These are phyloP conservation scores for Candida michaelii DNA, from an alignment of 805 yeast species.

Conservation along the genomic window DNA sequence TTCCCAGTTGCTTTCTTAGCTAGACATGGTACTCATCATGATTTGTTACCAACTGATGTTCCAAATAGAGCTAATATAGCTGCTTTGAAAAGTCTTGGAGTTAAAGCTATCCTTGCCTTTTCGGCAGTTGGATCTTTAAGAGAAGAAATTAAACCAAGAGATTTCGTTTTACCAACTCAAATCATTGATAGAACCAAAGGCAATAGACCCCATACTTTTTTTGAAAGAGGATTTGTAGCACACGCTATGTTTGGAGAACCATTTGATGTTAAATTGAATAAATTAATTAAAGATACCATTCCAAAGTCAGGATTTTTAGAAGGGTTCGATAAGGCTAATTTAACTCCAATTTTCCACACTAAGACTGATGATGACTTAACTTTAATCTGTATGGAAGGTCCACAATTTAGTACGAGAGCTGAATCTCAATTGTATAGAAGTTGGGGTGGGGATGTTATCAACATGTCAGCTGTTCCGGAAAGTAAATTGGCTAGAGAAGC, in stretches of 20 bases:
- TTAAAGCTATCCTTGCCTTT: slow-evolving; percentile 85
- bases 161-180: slow-evolving; percentile 95
- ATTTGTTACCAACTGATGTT: slow-evolving; percentile 85
- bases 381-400: slow-evolving; percentile 98
- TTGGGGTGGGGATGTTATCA: slow-evolving; percentile 93
- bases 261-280: slow-evolving; percentile 72
- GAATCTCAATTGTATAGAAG: slow-evolving; percentile 83
- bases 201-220: slow-evolving; percentile 83
- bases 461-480: slow-evolving; percentile 98
- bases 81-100: slow-evolving; percentile 85
- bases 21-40: slow-evolving; percentile 91
- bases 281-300: slow-evolving; percentile 55
- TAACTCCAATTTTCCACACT: slow-evolving; percentile 56
- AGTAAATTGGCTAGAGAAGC: slow-evolving; percentile 96
- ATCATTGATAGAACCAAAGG: slow-evolving; percentile 97
- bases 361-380: slow-evolving; percentile 72
- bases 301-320: slow-evolving; percentile 50
- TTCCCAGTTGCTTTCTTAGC: slow-evolving; percentile 91
- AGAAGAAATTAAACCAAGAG: slow-evolving; percentile 86
- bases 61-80: slow-evolving; percentile 95
- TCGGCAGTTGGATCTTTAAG: slow-evolving; percentile 96
- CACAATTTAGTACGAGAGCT: slow-evolving; percentile 95
- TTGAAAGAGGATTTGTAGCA: slow-evolving; percentile 91
- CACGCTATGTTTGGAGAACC: slow-evolving; percentile 98
- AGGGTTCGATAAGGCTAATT: slow-evolving; percentile 45